Evolutionary conservation across 805 yeast species (phyloP), one percentile per base, ranked within the genome.

Genomic region (Wickerhamomyces strasburgensis): DNA sequence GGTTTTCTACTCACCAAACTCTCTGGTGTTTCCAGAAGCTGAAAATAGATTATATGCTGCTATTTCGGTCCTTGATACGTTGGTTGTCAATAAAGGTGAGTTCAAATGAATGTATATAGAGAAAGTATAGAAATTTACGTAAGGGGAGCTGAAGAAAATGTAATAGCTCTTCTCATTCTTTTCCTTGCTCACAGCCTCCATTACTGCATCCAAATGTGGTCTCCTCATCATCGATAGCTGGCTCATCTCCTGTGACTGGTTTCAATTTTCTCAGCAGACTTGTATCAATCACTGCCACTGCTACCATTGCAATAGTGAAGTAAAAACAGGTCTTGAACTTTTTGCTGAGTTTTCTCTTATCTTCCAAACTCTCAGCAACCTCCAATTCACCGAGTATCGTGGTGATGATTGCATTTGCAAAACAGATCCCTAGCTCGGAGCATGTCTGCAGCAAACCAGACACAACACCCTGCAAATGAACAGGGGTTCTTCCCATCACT

Each of bases 1-100:
- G 31, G 93, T 93, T 2, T 93, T 93, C 58, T 90, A 90, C 65
- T 68, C 88, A 37, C 78, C 78, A 24, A 73, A 77, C 49, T 86
- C 96, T 3, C 64, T 93, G 39, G 98, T 93, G 3, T 93, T 93
- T 62, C 82, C 79, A 50, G 97, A 93, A 67, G 98, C 96, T 32
- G 98, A 93, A 66, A 93, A 93, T 65, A 75, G 98, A 61, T 65
- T 93, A 17, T 93, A 93, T 57, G 95, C 98, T 32, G 98, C 98
- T 19, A 84, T 93, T 67, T 89, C 98, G 10, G 95, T 80, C 1
- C 68, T 93, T 30, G 97, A 93, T 50, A 88, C 83, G 0, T 87
- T 90, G 59, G 95, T 93, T 6, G 71, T 83, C 34, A 84, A 87
- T 63, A 82, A 84, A 59, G 95, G 95, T 34, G 69, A 77, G 41